phyloP scores from a whole-genome alignment of 208 protist species.

The Trypanosomatidae sp. region DNA sequence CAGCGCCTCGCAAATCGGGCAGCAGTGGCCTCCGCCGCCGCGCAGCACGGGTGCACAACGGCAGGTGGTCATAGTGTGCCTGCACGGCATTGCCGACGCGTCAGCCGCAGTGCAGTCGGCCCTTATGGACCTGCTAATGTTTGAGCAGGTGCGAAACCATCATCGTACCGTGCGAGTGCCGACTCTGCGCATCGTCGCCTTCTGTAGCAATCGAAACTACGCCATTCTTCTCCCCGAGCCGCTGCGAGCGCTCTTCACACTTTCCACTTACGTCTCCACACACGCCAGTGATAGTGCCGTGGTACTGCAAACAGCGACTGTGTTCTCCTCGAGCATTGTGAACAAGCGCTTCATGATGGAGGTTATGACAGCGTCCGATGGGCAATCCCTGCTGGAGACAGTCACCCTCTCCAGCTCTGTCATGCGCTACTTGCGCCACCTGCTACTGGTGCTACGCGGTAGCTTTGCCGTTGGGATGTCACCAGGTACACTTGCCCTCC shows the following conservation, averaged over 20 bases:
- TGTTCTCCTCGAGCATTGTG: slow-evolving; percentile 63
- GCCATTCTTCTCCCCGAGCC: slow-evolving; percentile 56
- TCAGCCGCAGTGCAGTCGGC: slow-evolving; percentile 55
- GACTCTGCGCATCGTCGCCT: slow-evolving; percentile 80
- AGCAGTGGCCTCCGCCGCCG: slow-evolving; percentile 3
- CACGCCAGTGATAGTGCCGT: slow-evolving; percentile 78
- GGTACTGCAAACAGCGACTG: slow-evolving; percentile 69
- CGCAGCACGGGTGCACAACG: slow-evolving; percentile 20
- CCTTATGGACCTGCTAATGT: slow-evolving; percentile 74
- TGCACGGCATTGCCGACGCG: slow-evolving; percentile 62
- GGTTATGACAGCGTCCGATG: slow-evolving; percentile 52
- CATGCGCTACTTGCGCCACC: slow-evolving; percentile 74
- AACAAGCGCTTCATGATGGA: slow-evolving; percentile 79
- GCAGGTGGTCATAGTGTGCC: slow-evolving; percentile 75
- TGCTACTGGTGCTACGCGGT: slow-evolving; percentile 68
- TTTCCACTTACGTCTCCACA: slow-evolving; percentile 84
- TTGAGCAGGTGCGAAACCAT: slow-evolving; percentile 41
- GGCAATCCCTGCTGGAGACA: slow-evolving; percentile 52
- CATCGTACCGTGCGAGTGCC: slow-evolving; percentile 28
- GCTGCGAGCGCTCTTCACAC: slow-evolving; percentile 66
- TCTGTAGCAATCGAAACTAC: slow-evolving; percentile 59
- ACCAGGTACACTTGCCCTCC: slow-evolving; percentile 38
- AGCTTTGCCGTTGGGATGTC: slow-evolving; percentile 34
- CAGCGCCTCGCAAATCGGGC: background rate
- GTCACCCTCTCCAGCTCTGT: slow-evolving; percentile 64